Base-by-base conservation (phyloP, 179 eudicot species). In the Drosera spatulata region DNA sequence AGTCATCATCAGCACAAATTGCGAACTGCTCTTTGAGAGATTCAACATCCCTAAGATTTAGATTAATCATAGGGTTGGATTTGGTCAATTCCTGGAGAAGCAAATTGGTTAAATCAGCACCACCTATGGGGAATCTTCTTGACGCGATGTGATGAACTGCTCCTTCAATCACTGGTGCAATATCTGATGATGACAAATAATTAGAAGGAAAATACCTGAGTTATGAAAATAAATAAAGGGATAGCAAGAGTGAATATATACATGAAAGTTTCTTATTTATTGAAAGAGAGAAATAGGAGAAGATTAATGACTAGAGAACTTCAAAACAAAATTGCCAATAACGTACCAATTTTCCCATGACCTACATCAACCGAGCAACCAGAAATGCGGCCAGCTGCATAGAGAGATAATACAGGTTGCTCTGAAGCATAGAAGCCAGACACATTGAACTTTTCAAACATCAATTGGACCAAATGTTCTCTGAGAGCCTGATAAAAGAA, bases 161-260 rank as follows among this genome's bases (percentile, higher is more conserved):
- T 66, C 99, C 99, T 83, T 93, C 99, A 70, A 93, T 89, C 41
- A 93, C 96, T 7, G 99, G 89, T 53, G 99, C 99, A 73, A 93
- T 89, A 89, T 93, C 99, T 91, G 87, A 40, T 52, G 61, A 69
- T 22, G 33, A 22, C 33, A 22, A 22, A 22, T 22, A 1, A 22
- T 22, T 22, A 22, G 33, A 22, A 22, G 33, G 33, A 22, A 22
- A 22, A 22, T 22, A 22, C 33, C 33, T 22, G 33, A 22, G 33
- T 22, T 22, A 22, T 22, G 33, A 22, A 22, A 22, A 22, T 22
- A 22, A 22, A 22, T 22, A 22, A 22, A 22, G 33, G 33, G 33
- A 22, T 22, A 22, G 33, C 33, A 22, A 22, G 33, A 22, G 33
- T 22, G 33, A 1, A 0, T 22, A 22, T 22, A 22, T 0, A 22